Evolutionary conservation across 805 yeast genomes (phyloP).

Genomic region (Candida sphagnicola): DNA sequence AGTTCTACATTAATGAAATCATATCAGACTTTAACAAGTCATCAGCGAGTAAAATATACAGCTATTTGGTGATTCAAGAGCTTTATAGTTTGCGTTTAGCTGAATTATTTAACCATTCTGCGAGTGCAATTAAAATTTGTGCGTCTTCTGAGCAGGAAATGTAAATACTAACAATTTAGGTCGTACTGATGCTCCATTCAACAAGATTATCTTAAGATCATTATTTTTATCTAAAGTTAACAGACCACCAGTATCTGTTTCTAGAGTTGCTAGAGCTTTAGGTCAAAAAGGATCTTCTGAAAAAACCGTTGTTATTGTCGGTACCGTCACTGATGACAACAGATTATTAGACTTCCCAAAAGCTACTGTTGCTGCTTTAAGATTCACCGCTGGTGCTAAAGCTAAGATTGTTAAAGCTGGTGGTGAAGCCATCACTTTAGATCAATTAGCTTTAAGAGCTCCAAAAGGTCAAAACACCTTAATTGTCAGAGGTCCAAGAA

Average conservation of each 20-base stretch:
- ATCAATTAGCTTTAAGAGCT: conserved; percentile 98
- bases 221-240: conserved; percentile 96
- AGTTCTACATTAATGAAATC: background rate
- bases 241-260: conserved; percentile 99
- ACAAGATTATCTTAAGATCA: conserved; percentile 92
- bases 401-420: conserved; percentile 97
- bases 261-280: conserved; percentile 84
- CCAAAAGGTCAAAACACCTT: conserved; percentile 99
- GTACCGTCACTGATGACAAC: conserved; percentile 98
- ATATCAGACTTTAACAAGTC: conserved; percentile 2
- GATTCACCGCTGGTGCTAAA: conserved; percentile 98
- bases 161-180: conserved; percentile 49
- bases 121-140: conserved; percentile 29
- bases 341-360: conserved; percentile 94
- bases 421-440: conserved; percentile 99
- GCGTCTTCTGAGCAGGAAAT: conserved; percentile 44
- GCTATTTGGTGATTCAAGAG: conserved; percentile 1
- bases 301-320: conserved; percentile 96
- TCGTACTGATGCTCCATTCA: conserved; percentile 99
- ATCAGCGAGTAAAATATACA: conserved; percentile 2
- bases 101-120: conserved; percentile 21
- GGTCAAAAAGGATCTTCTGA: conserved; percentile 77
- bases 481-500: conserved; percentile 98
- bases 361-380: conserved; percentile 97
- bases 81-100: conserved; percentile 1